These are phyloP conservation scores for Mycena epipterygia DNA, from an alignment of 768 basidiomycete genomes.

Conservation along the genomic window DNA sequence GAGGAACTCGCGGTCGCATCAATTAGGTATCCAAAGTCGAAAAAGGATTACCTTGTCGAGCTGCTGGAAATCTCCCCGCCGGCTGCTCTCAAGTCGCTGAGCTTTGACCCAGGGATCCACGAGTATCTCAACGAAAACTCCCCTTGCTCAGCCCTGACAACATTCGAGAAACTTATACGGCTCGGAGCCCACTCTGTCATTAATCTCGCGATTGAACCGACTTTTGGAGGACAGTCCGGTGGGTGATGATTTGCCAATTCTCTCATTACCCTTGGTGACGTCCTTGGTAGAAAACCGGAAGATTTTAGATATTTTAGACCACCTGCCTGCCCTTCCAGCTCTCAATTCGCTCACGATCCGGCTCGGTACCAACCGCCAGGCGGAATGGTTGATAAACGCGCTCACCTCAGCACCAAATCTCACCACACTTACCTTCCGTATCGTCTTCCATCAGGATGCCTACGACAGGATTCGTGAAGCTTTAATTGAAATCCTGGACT, in stretches of 20 bases:
- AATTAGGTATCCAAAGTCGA: neutral
- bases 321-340: neutral
- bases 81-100: neutral
- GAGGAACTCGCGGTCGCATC: neutral
- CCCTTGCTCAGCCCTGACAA: neutral
- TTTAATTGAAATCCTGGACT: neutral
- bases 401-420: conserved; percentile 7
- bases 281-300: neutral
- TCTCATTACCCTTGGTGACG: neutral
- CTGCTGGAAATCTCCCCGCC: neutral
- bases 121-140: neutral
- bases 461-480: neutral
- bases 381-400: neutral
- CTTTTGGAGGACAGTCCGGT: neutral
- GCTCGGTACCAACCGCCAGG: neutral
- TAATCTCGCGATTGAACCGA: neutral
- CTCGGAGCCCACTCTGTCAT: neutral
- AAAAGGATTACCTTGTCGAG: neutral
- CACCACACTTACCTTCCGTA: neutral
- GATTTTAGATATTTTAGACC: neutral
- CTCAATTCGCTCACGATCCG: conserved; percentile 11
- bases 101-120: no score
- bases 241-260: no score
- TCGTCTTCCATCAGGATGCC: neutral
- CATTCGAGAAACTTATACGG: neutral